phyloP scores from a whole-genome alignment of 257 asterid species.

The Orobanche coerulescens region DNA sequence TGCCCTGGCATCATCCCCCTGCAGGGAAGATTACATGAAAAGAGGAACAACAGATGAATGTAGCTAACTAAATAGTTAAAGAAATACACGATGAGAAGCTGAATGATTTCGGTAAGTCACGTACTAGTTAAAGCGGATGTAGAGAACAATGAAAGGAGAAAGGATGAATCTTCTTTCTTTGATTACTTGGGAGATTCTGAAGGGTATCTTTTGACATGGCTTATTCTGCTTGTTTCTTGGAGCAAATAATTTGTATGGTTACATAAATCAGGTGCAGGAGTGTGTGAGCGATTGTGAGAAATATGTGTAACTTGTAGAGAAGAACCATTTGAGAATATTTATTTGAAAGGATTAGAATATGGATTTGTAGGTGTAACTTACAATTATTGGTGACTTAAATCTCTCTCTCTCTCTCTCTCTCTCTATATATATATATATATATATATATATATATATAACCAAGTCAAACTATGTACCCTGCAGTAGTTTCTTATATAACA shows the following conservation, averaged over 20 bases:
- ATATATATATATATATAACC: background rate
- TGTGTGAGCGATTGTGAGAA: background rate
- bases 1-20: background rate
- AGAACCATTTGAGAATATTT: background rate
- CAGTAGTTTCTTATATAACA: background rate
- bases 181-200: constrained; percentile 1
- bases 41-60: background rate
- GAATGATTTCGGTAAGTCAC: background rate
- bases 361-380: background rate
- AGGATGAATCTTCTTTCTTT: background rate
- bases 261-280: background rate
- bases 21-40: background rate
- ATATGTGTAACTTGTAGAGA: background rate
- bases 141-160: background rate
- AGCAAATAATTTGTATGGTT: background rate
- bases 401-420: no score
- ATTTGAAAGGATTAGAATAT: background rate
- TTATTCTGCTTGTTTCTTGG: background rate
- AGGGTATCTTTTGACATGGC: background rate
- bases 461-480: background rate
- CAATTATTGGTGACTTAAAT: background rate
- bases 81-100: background rate
- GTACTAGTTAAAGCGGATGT: background rate
- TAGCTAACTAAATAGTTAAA: background rate
- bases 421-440: no score